Percentiles rank a stretch among this genome's conserved stretches.
Conservation (phyloP, 768 basidiomycete genomes). For the Filobasidium wieringae region DNA sequence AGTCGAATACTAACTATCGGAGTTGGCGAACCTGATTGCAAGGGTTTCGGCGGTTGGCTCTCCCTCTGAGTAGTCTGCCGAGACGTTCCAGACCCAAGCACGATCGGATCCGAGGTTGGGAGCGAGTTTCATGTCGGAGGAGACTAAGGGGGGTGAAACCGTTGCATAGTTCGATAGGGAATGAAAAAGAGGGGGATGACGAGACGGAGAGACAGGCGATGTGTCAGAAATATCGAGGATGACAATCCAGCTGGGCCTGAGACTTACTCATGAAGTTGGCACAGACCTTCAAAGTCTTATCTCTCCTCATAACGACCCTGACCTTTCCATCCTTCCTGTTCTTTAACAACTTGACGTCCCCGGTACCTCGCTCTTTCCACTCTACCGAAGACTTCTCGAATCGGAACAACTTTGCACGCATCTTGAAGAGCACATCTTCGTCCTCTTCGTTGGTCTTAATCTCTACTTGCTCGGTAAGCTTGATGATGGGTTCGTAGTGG, state of each 20-base stretch:
- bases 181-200: too few relatives aligned
- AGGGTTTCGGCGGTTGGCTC: constrained; percentile 88
- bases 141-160: constrained; percentile 46
- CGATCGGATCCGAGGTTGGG: constrained; percentile 97
- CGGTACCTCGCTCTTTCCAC: constrained; percentile 98
- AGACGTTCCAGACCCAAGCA: constrained; percentile 98
- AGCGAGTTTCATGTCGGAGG: constrained; percentile 81
- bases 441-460: constrained; percentile 92
- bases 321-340: constrained; percentile 85
- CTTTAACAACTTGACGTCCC: constrained; percentile 80
- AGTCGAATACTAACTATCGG: constrained; percentile 68
- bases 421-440: constrained; percentile 86
- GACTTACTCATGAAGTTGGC: constrained; percentile 84
- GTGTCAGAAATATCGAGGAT: too few relatives aligned
- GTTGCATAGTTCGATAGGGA: too few relatives aligned
- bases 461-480: constrained; percentile 88
- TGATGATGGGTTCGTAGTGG: constrained; percentile 93
- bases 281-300: constrained; percentile 99
- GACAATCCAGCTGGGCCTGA: background rate
- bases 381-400: constrained; percentile 66
- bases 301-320: constrained; percentile 95
- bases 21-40: constrained; percentile 93
- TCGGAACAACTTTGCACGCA: constrained; percentile 97
- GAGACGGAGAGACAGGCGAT: too few relatives aligned
- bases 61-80: constrained; percentile 84